Conservation (phyloP, 352 stramenopile species). For the Phytophthora crassamura region DNA sequence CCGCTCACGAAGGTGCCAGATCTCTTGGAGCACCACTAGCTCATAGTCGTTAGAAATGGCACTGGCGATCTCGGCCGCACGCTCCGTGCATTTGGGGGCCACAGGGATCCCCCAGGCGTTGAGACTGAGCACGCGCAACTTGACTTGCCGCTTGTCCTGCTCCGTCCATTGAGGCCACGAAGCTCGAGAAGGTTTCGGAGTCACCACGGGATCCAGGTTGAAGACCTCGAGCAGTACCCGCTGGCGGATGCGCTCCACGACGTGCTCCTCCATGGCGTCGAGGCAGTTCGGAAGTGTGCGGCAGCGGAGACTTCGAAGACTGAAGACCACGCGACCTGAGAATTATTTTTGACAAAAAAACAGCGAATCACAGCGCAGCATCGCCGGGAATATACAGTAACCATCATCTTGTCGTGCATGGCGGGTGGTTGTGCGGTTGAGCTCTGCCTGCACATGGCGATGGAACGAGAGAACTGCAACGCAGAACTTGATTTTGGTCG, state of each 20-base stretch:
- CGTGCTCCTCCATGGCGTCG: conserved; percentile 28
- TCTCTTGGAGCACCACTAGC: conserved; percentile 85
- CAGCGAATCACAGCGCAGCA: conserved; percentile 5
- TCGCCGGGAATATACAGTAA: neutral
- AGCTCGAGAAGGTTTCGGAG: conserved; percentile 47
- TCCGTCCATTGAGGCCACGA: conserved; percentile 40
- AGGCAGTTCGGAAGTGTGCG: neutral
- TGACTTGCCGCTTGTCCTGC: conserved; percentile 31
- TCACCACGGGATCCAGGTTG: conserved; percentile 57
- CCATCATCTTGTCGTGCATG: neutral
- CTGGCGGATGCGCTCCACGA: conserved; percentile 47
- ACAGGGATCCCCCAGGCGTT: conserved; percentile 82
- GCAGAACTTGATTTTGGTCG: too few relatives aligned
- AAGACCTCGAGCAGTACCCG: conserved; percentile 68
- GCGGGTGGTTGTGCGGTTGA: neutral
- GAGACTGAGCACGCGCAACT: conserved; percentile 72
- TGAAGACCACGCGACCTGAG: neutral
- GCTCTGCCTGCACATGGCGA: too few relatives aligned
- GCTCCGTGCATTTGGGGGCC: conserved; percentile 72
- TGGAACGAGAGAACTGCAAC: too few relatives aligned
- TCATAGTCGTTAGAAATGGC: conserved; percentile 73
- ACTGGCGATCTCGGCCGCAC: conserved; percentile 67
- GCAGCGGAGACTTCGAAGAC: neutral
- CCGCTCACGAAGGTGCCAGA: conserved; percentile 83
- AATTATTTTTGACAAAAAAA: neutral